These are phyloP conservation scores for Fistulinella cinereoalba DNA, from an alignment of 1,284 basidiomycete genomes.

Conservation along the genomic window DNA sequence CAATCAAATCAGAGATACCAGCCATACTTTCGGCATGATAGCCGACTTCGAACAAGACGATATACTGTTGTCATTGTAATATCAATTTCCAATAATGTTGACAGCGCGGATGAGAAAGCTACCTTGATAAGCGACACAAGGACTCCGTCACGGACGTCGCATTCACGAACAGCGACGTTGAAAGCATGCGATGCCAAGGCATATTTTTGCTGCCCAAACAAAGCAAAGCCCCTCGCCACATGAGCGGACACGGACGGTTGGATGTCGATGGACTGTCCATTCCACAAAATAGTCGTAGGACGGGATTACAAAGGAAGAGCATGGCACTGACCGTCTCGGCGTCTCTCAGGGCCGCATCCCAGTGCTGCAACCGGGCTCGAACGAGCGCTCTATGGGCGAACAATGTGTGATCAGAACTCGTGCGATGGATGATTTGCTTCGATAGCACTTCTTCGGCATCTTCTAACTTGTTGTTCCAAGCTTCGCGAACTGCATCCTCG, in stretches of 20 bases:
- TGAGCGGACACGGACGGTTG: not conserved
- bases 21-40: not conserved
- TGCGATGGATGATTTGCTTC: not conserved
- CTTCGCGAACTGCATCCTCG: not conserved
- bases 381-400: conserved; percentile 1
- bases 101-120: not conserved
- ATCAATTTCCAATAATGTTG: not conserved
- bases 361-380: not conserved
- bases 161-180: not conserved
- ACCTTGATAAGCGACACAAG: not conserved
- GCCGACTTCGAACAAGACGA: not conserved
- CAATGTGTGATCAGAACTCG: not conserved
- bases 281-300: not conserved
- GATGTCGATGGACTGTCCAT: not conserved
- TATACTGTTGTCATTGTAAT: not conserved
- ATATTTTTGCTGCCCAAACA: not conserved
- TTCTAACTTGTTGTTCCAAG: not conserved
- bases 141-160: not conserved
- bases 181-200: not conserved
- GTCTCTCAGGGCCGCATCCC: conserved; percentile 1
- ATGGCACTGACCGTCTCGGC: not conserved
- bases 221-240: not conserved
- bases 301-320: not conserved
- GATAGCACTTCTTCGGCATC: not conserved
- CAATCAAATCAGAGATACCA: not conserved